These are phyloP conservation scores for Dendrobium nobile DNA, from an alignment of 106 monocot genomes.

Conservation along the genomic window DNA sequence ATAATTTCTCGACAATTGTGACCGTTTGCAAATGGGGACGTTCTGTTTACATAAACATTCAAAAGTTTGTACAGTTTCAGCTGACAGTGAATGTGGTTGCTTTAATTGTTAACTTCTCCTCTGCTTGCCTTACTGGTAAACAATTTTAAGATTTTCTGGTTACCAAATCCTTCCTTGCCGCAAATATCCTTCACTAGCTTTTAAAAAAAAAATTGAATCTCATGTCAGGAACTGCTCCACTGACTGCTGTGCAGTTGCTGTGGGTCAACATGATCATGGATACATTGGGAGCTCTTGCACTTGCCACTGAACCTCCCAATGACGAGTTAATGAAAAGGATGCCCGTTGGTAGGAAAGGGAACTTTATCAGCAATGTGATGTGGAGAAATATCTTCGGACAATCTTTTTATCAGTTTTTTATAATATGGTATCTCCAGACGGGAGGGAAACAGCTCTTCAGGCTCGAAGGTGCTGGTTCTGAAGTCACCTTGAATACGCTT, in stretches of 20 bases:
- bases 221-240: constrained; percentile 67
- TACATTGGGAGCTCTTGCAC: constrained; percentile 87
- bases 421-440: constrained; percentile 88
- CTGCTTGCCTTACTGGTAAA: constrained; percentile 86
- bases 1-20: constrained; percentile 95
- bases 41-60: constrained; percentile 95
- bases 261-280: constrained; percentile 99
- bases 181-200: background rate
- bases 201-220: background rate
- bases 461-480: constrained; percentile 51
- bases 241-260: constrained; percentile 90
- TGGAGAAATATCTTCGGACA: constrained; percentile 94
- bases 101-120: constrained; percentile 82
- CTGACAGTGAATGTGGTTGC: constrained; percentile 94
- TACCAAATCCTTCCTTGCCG: background rate
- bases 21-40: constrained; percentile 97
- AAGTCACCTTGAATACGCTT: constrained; percentile 69
- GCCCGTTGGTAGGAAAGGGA: constrained; percentile 83
- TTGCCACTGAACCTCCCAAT: constrained; percentile 88
- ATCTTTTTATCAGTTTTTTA: constrained; percentile 71
- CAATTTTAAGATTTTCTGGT: background rate
- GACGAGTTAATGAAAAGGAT: constrained; percentile 77
- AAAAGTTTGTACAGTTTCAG: constrained; percentile 98
- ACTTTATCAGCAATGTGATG: constrained; percentile 89
- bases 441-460: constrained; percentile 57